Evolutionary conservation across 805 yeast genomes (phyloP), one percentile per base, ranked within the genome.

Genomic region (Helenozyma baotianmanensis): DNA sequence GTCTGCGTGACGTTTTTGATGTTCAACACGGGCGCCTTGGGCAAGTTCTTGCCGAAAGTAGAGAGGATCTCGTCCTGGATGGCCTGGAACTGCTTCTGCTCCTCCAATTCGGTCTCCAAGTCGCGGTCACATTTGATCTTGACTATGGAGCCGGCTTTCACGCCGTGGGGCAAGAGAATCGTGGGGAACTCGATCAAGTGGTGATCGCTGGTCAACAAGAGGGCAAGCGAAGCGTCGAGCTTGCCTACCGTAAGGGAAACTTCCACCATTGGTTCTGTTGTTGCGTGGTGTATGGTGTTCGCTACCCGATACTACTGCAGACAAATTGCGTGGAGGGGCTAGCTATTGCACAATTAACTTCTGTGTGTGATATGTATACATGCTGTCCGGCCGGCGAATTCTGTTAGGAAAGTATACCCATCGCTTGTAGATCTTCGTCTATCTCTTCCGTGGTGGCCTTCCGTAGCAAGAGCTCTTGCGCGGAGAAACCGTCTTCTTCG

Each of bases 131-230:
- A 89, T 38, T 70, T 75, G 56, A 92, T 80, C 48, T 82, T 82
- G 31, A 92, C 86, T 33, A 92, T 82, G 9, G 96, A 84, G 2
- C 98, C 98, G 1, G 97, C 94, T 44, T 76, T 73, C 22, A 89
- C 92, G 24, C 90, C 89, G 47, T 81, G 83, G 7, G 98, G 98
- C 28, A 92, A 66, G 34, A 92, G 67, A 36, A 90, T 78, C 3
- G 97, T 87, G n/a, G 98, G 98, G 51, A 90, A 92, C 53, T 92
- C 98, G 44, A 92, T 89, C 40, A 90, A 70, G 54, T 89, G 96
- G 58, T 90, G 97, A 56, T 90, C 92, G 36, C 82, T 76, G 13
- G 98, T 90, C 23, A 94, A 74, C 27, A 92, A 69, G 29, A 92
- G 69, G 19, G 97, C 97, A 56, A 92, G 68, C 2, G 97, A 88